Base-by-base conservation (phyloP, 768 basidiomycete species). In the Mycena vitilis region DNA sequence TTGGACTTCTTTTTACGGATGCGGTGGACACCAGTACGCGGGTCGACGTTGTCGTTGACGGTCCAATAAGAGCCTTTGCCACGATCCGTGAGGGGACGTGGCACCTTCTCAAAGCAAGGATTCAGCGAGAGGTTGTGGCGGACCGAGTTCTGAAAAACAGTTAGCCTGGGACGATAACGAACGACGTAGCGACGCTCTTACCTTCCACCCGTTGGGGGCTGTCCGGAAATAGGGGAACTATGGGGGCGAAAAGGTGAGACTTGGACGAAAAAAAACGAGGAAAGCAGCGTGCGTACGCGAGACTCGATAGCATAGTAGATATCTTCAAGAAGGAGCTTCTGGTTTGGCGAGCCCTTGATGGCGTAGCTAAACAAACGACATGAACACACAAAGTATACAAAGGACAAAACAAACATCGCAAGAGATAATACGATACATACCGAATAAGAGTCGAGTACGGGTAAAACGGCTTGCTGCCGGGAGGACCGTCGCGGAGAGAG, bases 61-160 rank as follows among this genome's bases (percentile, higher is more conserved):
- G 93, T 95, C 94, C 94, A 95, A 75, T 95, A 95, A 0, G 93
- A 95, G 23, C 94, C 94, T 75, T 95, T 95, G 60, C 94, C 94
- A 59, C 94, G 90, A 74, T 95, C 94, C 8, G 94, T 95, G 72
- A 95, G 87, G 15, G 94, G 94, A n/a, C 94, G 91, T 4, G 94
- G 91, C 6, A 95, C 92, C 79, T 95, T 95, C 80, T 95, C 93
- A 74, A 95, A 95, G 75, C 93, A 95, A 59, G 94, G 94, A 73
- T 95, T 95, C 68, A 95, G 84, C 8, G 94, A 95, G 30, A 95
- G 86, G 74, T 95, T 95, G 79, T 95, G 94, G 55, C 94, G 91
- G 71, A 95, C 94, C 48, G 94, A 95, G 76, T 95, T 95, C 94
- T 95, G 75, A 2, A 20, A 10, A 57, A 25, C 37, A 57, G 47